Percentiles rank a stretch among this genome's conserved stretches.
Conservation (phyloP, 192 early-diverging fungal species). For the Backusella tarrabulga region DNA sequence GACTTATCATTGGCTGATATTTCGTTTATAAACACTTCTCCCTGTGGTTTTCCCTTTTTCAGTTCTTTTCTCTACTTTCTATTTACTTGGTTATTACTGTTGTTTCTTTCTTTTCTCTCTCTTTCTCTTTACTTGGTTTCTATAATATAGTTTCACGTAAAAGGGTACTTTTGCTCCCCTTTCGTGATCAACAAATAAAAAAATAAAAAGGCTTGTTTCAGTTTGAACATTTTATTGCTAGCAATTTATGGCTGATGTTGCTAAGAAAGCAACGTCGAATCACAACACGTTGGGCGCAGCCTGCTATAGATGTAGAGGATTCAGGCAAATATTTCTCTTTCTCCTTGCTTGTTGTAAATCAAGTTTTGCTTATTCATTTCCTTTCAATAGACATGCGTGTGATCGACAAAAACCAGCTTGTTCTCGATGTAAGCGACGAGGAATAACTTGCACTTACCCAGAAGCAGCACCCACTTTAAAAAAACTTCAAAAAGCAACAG, state of each 20-base stretch:
- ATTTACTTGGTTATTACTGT: not conserved
- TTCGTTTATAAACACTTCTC: not conserved
- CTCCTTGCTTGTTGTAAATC: not conserved
- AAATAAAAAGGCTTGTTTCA: not conserved
- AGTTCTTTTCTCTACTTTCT: constrained; percentile 5
- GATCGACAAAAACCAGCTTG: constrained; percentile 36
- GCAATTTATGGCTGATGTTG: constrained; percentile 24
- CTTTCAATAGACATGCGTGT: constrained; percentile 33
- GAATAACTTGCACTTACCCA: constrained; percentile 36
- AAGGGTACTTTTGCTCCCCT: not conserved
- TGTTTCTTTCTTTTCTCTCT: not conserved
- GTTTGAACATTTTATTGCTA: constrained; percentile 7
- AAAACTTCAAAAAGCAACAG: constrained; percentile 42
- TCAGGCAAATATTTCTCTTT: constrained; percentile 28
- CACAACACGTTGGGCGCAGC: constrained; percentile 31
- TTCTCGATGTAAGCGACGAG: constrained; percentile 36
- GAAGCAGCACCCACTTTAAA: constrained; percentile 43
- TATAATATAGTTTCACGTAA: not conserved
- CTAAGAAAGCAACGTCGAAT: constrained; percentile 7
- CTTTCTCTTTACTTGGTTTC: not conserved
- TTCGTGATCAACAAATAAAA: not conserved
- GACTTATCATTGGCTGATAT: not conserved
- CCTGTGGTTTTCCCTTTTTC: not conserved
- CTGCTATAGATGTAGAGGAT: constrained; percentile 41
- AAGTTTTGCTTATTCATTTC: not conserved